Base-by-base conservation (phyloP, 768 basidiomycete species). In the Boletus reticulatus region DNA sequence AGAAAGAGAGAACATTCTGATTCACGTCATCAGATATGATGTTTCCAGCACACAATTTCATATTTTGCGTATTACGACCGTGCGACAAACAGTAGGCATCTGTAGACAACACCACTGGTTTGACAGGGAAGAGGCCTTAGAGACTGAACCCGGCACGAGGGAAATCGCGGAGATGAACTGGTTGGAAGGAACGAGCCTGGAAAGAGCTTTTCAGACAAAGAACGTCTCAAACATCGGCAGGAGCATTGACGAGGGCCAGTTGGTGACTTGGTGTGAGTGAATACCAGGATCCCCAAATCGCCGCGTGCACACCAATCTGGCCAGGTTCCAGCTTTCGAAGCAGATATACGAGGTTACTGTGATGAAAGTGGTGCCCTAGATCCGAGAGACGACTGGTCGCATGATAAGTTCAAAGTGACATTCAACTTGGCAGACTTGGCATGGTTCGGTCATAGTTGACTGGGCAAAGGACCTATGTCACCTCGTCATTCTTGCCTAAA, bases 401-500 rank as follows among this genome's bases (percentile, higher is more conserved):
- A 55, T 60, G 55, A 63, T 46, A 38, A 36, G 44, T 36, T 46
- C 41, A 52, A n/a, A 37, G n/a, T 27, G 46, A 43, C 41, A 55
- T 55, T 29, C 50, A 46, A 48, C 29, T 17, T 34, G 43, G 44
- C 41, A 14, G 31, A 57, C 19, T 41, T 42, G n/a, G 36, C 17
- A 13, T 11, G 34, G 4, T 34, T 14, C 14, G 34, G 6, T 12
- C 34, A 13, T 43, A 45, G 13, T 14, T 38, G 43, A 49, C 52
- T 57, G 58, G 50, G 55, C 31, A 37, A 22, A 52, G 66, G 66
- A 69, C 66, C 66, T 45, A 64, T 1, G 62, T 52, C 67, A 67
- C 67, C 65, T 52, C 13, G 42, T 52, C 50, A 67, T 64, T 22
- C n/a, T 45, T 29, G 29, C 52, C 44, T 22, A 12, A 50, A 32